phyloP scores from a whole-genome alignment of 345 rosid species.

The Cardamine occulta region DNA sequence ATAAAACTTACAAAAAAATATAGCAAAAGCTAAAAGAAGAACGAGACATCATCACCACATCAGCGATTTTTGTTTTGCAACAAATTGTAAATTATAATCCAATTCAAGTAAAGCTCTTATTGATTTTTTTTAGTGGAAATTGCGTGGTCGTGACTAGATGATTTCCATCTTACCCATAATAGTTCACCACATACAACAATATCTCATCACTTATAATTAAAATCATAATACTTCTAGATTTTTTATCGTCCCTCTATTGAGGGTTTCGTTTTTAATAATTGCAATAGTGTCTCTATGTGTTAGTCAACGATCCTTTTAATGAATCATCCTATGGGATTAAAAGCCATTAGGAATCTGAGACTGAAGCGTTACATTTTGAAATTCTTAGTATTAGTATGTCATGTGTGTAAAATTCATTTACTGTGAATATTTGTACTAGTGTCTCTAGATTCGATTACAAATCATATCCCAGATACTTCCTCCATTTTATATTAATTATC shows the following conservation, averaged over 20 bases:
- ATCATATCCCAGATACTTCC: no score
- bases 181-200: neutral
- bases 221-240: neutral
- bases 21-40: neutral
- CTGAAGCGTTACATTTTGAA: no score
- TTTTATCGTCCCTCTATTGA: neutral
- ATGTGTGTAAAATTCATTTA: neutral
- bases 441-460: neutral
- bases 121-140: neutral
- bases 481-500: no score
- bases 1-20: neutral
- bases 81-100: neutral
- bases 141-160: conserved; percentile 2
- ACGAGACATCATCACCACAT: neutral
- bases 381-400: neutral
- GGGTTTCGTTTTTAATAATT: no score
- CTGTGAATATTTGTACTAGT: neutral
- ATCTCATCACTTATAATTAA: neutral
- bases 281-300: no score
- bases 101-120: neutral
- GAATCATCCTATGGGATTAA: neutral
- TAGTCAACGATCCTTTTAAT: neutral
- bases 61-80: neutral
- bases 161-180: neutral
- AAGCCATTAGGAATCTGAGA: no score